Percentiles rank a stretch among this genome's conserved stretches.
phyloP scores from a whole-genome alignment of 345 rosid genomes.

The Trapa incisa region DNA sequence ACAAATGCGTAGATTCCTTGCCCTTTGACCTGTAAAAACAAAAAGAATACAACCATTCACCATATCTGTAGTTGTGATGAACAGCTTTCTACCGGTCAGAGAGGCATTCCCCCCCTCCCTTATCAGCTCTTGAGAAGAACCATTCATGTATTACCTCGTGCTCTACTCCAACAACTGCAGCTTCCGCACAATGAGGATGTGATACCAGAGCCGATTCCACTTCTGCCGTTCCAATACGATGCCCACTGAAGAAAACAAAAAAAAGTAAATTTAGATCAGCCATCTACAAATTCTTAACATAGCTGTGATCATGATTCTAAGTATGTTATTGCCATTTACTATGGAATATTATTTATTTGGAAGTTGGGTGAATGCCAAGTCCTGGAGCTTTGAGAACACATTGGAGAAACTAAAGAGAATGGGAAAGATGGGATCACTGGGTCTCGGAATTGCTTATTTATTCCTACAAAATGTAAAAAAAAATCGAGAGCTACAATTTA shows the following conservation, averaged over 20 bases:
- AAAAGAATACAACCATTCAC: background rate
- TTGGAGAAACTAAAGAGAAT: background rate
- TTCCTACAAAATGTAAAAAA: background rate
- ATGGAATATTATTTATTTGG: background rate
- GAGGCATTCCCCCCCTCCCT: background rate
- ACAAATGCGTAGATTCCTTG: slow-evolving; percentile 97
- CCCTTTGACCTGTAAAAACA: slow-evolving; percentile 56
- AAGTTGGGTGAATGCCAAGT: background rate
- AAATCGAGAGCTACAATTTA: slow-evolving; percentile 9
- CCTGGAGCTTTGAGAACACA: background rate
- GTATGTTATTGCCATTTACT: background rate
- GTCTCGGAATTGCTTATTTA: background rate
- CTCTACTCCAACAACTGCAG: slow-evolving; percentile 92
- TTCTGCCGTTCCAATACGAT: slow-evolving; percentile 98
- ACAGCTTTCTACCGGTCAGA: background rate
- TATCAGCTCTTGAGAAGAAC: background rate
- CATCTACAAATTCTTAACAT: background rate
- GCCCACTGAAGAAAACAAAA: slow-evolving; percentile 47
- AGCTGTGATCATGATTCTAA: background rate
- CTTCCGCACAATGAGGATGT: slow-evolving; percentile 93
- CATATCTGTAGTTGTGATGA: background rate
- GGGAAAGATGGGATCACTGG: background rate
- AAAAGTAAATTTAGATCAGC: background rate
- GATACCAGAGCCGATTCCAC: slow-evolving; percentile 98
- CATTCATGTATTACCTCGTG: slow-evolving; percentile 54